Base-by-base conservation (phyloP, 2,329 filamentous ascomycete genomes). In the Hypoxylon sp. region DNA sequence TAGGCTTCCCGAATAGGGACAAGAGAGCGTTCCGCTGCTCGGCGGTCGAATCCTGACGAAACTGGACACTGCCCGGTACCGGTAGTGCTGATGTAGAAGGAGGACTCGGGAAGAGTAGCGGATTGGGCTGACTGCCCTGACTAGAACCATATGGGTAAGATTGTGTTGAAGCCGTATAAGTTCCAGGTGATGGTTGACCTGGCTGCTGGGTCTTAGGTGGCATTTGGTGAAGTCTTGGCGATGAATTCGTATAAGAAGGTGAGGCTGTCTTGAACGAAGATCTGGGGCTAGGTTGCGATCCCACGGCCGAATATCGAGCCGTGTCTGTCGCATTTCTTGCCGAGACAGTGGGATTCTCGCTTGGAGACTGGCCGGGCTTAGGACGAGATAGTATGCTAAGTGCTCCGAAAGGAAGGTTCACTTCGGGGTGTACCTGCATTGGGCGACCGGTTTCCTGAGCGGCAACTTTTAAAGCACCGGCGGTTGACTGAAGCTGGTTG, bases 1-100 rank as follows among this genome's bases (percentile, higher is more conserved):
- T 74, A 3, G 80, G 73, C 72, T 86, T 87, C 25, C 86, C 84
- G 73, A 92, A 91, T 1, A 92, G 83, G 4, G 89, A 90, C 11
- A 92, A 80, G 3, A 86, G 78, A 59, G 80, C 78, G 46, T 81
- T 80, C 66, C 76, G 80, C 56, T 85, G 83, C 41, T 80, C 85
- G 19, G 76, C 70, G 6, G 76, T 79, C 41, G 77, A 74, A 25
- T 80, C 76, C 39, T 78, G 74, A 27, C 78, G 76, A 9, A 76
- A 76, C 46, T 78, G 77, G 21, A 73, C 60, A 9, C 72, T 59
- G 5, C 69, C 70, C 4, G 76, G 73, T 23, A 73, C 61, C 5
- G 75, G 74, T 41, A 77, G 70, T 37, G 71, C 69, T 3, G 75
- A 75, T 16, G 71, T 67, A 5, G 70, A 73, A 63, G 70, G 76